Evolutionary conservation across 1,139 yeast species (phyloP), one percentile per base, ranked within the genome.

Genomic region (Debaryomyces nepalensis): DNA sequence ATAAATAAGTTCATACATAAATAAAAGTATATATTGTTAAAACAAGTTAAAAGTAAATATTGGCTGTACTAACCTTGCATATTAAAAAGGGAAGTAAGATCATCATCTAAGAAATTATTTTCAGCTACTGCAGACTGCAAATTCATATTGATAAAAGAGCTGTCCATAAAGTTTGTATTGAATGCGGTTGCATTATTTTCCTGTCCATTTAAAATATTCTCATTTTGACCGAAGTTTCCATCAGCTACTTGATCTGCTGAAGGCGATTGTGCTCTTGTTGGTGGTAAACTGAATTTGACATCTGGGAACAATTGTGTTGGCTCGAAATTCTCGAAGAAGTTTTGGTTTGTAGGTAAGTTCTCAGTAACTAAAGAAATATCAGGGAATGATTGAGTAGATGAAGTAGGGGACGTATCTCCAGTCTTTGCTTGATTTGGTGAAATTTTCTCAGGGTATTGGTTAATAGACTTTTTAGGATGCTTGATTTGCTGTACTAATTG

Each of bases 231-330:
- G 18, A 15, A 29, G n/a, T 12, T 29, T 5, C n/a, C 18, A 9
- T 29, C 19, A 29, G 32, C 27, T 6, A 26, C 41, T 29, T 27
- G 34, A n/a, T 8, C 30, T 15, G n/a, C 42, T 4, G 46, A 37
- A 4, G 74, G 74, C 3, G 75, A 66, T 45, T 69, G 75, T 0
- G 64, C 64, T 45, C 75, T 57, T 1, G 75, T 68, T 8, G 70
- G 65, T 2, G 76, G 73, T 19, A 58, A 48, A 48, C 76, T 69
- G 37, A 50, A 53, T 41, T 54, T 58, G 11, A 56, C 54, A 27
- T 61, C 70, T 11, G 79, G 79, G 49, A 75, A 75, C 53, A 75
- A 68, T 50, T 75, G 79, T 1, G 77, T 67, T 9, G 79, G 79
- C 47, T 74, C 77, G 50, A 73, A 74, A 52, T 73, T 73, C 38